phyloP scores from a whole-genome alignment of 2,329 filamentous ascomycete genomes.

The Biscogniauxia sp. region DNA sequence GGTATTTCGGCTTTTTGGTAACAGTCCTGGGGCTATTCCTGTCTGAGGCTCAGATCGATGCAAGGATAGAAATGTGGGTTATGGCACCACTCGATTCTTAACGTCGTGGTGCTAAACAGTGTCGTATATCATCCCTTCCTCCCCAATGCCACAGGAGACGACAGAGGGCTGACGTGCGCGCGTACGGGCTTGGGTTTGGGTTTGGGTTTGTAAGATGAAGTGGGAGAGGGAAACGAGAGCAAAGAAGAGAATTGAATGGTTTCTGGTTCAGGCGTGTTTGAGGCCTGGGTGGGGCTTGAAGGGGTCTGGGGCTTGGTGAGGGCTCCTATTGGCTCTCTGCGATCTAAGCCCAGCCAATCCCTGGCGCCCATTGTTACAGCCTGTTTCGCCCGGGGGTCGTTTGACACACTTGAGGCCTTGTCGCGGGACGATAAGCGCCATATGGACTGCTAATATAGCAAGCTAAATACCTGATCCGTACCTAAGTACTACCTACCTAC shows the following conservation, averaged over 20 bases:
- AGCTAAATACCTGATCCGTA: too few relatives aligned
- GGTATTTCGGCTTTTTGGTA: not conserved
- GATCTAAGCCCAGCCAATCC: not conserved
- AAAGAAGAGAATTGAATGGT: not conserved
- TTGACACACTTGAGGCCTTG: conserved; percentile 33
- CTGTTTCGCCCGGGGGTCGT: conserved; percentile 38
- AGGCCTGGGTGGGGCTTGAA: not conserved
- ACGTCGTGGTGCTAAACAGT: conserved; percentile 12
- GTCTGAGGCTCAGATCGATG: conserved; percentile 22
- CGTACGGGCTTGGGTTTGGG: not conserved
- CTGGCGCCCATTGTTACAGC: conserved; percentile 30
- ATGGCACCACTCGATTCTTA: conserved; percentile 34
- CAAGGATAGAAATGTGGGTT: conserved; percentile 27
- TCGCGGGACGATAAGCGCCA: conserved; percentile 9
- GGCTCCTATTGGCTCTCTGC: conserved; percentile 5
- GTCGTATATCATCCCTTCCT: not conserved
- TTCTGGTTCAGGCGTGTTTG: conserved; percentile 3
- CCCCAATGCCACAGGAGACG: not conserved
- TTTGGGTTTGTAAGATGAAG: not conserved
- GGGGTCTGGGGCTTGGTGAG: not conserved
- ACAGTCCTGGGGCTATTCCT: conserved; percentile 10
- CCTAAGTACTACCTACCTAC: too few relatives aligned
- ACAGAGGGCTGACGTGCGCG: not conserved
- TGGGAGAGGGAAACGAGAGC: not conserved
- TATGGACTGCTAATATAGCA: not conserved